A percentile compares a stretch with the other conserved stretches of the same genome.
Evolutionary conservation across 176 grass and related monocot species (phyloP).

Genomic region (Pharus latifolius): DNA sequence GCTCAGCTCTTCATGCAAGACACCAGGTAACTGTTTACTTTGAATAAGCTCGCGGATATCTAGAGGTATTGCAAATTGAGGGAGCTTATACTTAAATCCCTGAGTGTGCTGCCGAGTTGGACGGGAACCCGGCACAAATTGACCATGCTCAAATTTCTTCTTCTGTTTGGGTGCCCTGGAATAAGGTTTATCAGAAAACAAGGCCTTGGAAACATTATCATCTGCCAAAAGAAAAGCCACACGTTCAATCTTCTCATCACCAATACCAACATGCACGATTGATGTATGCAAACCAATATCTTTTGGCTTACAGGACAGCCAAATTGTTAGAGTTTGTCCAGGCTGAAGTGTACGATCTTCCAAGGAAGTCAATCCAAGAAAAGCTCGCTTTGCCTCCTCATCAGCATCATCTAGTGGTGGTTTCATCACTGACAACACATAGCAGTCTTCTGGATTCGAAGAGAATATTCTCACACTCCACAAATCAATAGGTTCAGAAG

Average conservation of each 20-base stretch:
- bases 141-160: slow-evolving; percentile 41
- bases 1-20: slow-evolving; percentile 47
- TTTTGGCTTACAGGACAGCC: slow-evolving; percentile 84
- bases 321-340: slow-evolving; percentile 62
- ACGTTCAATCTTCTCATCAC: slow-evolving; percentile 77
- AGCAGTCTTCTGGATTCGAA: slow-evolving; percentile 84
- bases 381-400: slow-evolving; percentile 34
- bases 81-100: slow-evolving; percentile 62
- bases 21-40: slow-evolving; percentile 49
- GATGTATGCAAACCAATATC: slow-evolving; percentile 83
- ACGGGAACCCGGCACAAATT: slow-evolving; percentile 55
- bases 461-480: slow-evolving; percentile 90
- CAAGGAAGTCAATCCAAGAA: slow-evolving; percentile 52
- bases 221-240: slow-evolving; percentile 77
- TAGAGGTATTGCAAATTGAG: slow-evolving; percentile 55
- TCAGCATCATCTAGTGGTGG: slow-evolving; percentile 47
- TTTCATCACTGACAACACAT: slow-evolving; percentile 67
- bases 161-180: slow-evolving; percentile 32
- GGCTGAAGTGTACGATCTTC: slow-evolving; percentile 72
- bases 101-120: slow-evolving; percentile 31
- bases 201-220: slow-evolving; percentile 57
- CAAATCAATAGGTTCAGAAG: slow-evolving; percentile 37
- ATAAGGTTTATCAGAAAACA: slow-evolving; percentile 66
- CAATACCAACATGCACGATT: slow-evolving; percentile 81
- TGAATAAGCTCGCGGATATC: slow-evolving; percentile 58